Evolutionary conservation across 495 filamentous ascomycete genomes (phyloP).

Genomic region (Hyaloscypha hepaticicola): DNA sequence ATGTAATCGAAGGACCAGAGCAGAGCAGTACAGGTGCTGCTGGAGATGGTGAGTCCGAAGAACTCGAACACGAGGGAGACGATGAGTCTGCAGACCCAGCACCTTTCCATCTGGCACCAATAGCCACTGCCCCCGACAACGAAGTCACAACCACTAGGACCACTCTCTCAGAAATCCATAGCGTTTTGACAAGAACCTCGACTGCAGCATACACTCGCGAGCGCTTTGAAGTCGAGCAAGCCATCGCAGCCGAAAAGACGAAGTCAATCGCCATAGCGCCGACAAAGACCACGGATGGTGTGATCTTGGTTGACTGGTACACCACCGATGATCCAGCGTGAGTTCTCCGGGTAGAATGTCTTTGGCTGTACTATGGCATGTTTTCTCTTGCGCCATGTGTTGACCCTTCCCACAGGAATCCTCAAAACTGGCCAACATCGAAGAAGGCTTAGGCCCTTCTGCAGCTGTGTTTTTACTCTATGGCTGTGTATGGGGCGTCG

Average conservation of each 20-base stretch:
- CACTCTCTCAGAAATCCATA: background rate
- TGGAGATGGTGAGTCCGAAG: slow-evolving; percentile 43
- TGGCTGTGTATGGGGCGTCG: slow-evolving; percentile 46
- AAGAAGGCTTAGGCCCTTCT: slow-evolving; percentile 42
- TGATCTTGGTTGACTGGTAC: slow-evolving; percentile 59
- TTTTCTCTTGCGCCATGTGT: too few species aligned
- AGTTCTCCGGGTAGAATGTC: too few species aligned
- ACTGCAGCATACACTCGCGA: slow-evolving; percentile 32
- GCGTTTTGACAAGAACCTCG: slow-evolving; percentile 13
- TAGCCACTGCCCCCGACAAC: slow-evolving; percentile 13
- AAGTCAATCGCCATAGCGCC: slow-evolving; percentile 43
- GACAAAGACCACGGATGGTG: slow-evolving; percentile 36
- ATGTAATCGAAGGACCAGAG: background rate
- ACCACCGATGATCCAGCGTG: slow-evolving; percentile 45
- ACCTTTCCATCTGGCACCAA: slow-evolving; percentile 7
- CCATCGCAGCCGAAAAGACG: slow-evolving; percentile 34
- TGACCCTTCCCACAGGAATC: slow-evolving; percentile 33
- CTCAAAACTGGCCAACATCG: slow-evolving; percentile 48
- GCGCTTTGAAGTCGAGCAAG: slow-evolving; percentile 39
- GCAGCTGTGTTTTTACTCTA: slow-evolving; percentile 47
- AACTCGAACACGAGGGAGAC: slow-evolving; percentile 19
- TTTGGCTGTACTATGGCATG: too few species aligned
- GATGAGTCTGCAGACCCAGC: slow-evolving; percentile 15
- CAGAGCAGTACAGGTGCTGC: slow-evolving; percentile 48
- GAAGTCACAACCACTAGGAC: slow-evolving; percentile 6